Conservation (phyloP, 495 filamentous ascomycete genomes). For the Terfezia boudieri region DNA sequence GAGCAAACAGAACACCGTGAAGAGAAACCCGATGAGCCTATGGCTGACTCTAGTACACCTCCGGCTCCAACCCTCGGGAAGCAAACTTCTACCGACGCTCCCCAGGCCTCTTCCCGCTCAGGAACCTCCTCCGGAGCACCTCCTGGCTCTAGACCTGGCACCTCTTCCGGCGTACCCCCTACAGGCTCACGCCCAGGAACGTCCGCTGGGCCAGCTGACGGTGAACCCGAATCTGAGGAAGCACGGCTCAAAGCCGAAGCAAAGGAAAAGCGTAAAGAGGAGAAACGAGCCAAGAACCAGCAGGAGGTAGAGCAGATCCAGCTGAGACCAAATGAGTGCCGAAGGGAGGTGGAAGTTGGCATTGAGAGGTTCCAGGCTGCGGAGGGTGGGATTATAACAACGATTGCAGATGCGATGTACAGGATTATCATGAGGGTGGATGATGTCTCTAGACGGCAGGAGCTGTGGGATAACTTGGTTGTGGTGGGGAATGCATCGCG, state of each 20-base stretch:
- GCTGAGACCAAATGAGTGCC: constrained; percentile 24
- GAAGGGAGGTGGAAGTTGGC: constrained; percentile 66
- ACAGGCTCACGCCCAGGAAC: constrained; percentile 4
- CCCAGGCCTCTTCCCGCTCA: neutral
- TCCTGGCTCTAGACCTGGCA: neutral
- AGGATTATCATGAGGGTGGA: constrained; percentile 54
- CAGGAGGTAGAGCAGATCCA: constrained; percentile 22
- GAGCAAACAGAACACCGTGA: neutral
- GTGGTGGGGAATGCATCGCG: constrained; percentile 75
- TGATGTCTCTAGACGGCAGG: constrained; percentile 53
- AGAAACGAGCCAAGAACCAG: constrained; percentile 19
- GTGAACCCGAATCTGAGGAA: constrained; percentile 1
- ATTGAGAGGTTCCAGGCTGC: constrained; percentile 71
- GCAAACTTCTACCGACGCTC: neutral
- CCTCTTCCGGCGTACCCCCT: neutral
- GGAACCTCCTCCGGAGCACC: neutral
- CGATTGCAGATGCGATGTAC: constrained; percentile 62
- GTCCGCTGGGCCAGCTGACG: constrained; percentile 3
- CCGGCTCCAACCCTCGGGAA: neutral
- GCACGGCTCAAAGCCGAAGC: neutral
- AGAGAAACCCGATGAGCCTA: neutral
- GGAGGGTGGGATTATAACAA: constrained; percentile 46
- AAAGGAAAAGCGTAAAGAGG: constrained; percentile 11
- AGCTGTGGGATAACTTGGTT: constrained; percentile 74
- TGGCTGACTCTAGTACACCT: neutral